These are phyloP conservation scores for Podospora comata DNA, from an alignment of 495 filamentous ascomycete species.

Conservation along the genomic window DNA sequence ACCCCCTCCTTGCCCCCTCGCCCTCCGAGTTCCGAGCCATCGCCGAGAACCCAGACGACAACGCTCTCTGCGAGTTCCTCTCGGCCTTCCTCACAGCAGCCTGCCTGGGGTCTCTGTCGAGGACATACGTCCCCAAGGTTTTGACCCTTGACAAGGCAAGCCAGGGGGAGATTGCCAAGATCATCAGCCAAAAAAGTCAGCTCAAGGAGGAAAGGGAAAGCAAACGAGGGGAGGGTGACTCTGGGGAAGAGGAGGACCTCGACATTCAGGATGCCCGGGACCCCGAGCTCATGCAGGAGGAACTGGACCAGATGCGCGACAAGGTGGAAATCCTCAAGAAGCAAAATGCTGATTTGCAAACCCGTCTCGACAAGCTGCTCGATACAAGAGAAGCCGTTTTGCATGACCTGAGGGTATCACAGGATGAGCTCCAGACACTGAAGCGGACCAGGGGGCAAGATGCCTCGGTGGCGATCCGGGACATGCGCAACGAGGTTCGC, in stretches of 20 bases:
- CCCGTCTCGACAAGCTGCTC: slow-evolving; percentile 35
- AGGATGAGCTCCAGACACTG: slow-evolving; percentile 33
- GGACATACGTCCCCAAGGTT: slow-evolving; percentile 51
- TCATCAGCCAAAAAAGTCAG: slow-evolving; percentile 33
- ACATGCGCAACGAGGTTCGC: slow-evolving; percentile 42
- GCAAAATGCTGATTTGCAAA: slow-evolving; percentile 35
- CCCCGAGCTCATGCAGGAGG: slow-evolving; percentile 35
- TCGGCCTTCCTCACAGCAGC: slow-evolving; percentile 62
- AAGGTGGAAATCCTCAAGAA: slow-evolving; percentile 31
- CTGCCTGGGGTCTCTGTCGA: slow-evolving; percentile 54
- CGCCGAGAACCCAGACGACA: slow-evolving; percentile 36
- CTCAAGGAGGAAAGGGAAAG: slow-evolving; percentile 31
- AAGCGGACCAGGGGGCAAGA: slow-evolving; percentile 31
- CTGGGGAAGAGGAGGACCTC: slow-evolving; percentile 12
- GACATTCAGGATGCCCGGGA: slow-evolving; percentile 27
- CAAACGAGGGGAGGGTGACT: slow-evolving; percentile 22
- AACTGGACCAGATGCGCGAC: slow-evolving; percentile 31
- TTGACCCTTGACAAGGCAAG: slow-evolving; percentile 32
- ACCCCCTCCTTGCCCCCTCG: slow-evolving; percentile 32
- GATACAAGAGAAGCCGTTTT: slow-evolving; percentile 31
- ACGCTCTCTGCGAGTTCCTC: slow-evolving; percentile 54
- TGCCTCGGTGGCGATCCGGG: slow-evolving; percentile 29
- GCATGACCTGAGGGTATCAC: slow-evolving; percentile 26
- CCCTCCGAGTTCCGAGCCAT: slow-evolving; percentile 40
- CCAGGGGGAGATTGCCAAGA: slow-evolving; percentile 36